phyloP scores from a whole-genome alignment of 2,329 filamentous ascomycete genomes.

The Neofusicoccum cordaticola region DNA sequence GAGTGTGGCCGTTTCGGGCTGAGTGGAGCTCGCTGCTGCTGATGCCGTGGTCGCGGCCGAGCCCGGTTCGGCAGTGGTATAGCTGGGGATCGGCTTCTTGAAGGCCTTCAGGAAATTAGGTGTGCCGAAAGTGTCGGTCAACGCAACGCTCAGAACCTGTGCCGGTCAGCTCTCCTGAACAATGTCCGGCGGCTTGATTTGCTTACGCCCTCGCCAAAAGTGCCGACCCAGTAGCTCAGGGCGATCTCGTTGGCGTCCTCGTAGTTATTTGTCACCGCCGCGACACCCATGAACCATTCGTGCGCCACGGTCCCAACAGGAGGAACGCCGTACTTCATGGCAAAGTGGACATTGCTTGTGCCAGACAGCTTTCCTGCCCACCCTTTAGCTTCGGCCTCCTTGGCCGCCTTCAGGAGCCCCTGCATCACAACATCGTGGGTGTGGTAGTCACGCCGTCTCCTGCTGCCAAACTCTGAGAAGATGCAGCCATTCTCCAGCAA shows the following conservation, averaged over 20 bases:
- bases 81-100: conserved; percentile 59
- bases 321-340: conserved; percentile 82
- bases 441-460: conserved; percentile 86
- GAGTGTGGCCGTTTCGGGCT: conserved; percentile 36
- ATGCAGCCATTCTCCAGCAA: conserved; percentile 80
- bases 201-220: conserved; percentile 73
- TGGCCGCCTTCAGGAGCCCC: conserved; percentile 75
- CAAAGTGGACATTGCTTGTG: conserved; percentile 95
- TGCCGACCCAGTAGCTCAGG: conserved; percentile 83
- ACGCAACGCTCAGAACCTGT: conserved; percentile 74
- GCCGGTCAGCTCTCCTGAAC: conserved; percentile 5
- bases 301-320: conserved; percentile 91
- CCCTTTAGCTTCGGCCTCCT: conserved; percentile 64
- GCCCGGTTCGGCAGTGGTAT: conserved; percentile 42
- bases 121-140: conserved; percentile 97
- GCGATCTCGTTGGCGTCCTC: conserved; percentile 78
- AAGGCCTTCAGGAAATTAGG: conserved; percentile 84
- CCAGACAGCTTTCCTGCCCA: conserved; percentile 74
- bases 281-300: conserved; percentile 99
- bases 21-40: conserved; percentile 43
- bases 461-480: conserved; percentile 91
- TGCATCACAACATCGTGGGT: conserved; percentile 90
- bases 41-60: conserved; percentile 41
- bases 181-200: neutral
- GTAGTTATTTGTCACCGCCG: conserved; percentile 86